Evolutionary conservation across 306 rosid genomes (phyloP).

Genomic region (Casuarina glauca): DNA sequence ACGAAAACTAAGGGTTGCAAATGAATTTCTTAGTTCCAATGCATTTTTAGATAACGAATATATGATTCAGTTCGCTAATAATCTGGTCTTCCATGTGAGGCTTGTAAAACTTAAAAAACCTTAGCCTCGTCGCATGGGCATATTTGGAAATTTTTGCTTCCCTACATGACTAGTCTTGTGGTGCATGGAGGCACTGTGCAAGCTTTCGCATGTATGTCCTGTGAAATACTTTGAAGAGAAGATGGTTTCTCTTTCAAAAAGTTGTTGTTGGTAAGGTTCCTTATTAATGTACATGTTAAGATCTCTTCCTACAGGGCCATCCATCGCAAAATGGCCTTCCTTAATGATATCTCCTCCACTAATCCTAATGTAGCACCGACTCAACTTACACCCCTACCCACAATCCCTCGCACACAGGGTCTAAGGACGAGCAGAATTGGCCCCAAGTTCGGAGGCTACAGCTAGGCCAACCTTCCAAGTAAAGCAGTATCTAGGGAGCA

Average conservation of each 20-base stretch:
- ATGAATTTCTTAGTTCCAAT: conserved; percentile 22
- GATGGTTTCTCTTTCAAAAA: background rate
- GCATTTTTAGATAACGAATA: conserved; percentile 5
- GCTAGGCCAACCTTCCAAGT: background rate
- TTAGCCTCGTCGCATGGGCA: background rate
- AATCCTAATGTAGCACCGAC: background rate
- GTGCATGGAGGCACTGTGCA: conserved; percentile 2
- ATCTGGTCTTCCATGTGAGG: conserved; percentile 28
- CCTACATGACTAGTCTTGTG: background rate
- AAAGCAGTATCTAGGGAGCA: background rate
- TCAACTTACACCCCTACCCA: no score
- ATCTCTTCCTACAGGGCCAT: background rate
- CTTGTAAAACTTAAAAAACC: background rate
- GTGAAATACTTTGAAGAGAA: background rate
- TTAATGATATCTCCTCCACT: background rate
- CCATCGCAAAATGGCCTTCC: background rate
- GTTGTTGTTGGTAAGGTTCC: background rate
- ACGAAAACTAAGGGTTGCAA: conserved; percentile 20
- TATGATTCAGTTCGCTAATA: conserved; percentile 18
- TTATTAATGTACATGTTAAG: background rate
- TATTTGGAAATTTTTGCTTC: background rate
- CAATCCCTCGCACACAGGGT: no score
- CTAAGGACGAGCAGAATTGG: background rate
- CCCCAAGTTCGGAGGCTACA: background rate
- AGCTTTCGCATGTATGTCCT: background rate